These are phyloP conservation scores for Loxodes magnus DNA, from an alignment of 73 alveolate species.

Conservation along the genomic window DNA sequence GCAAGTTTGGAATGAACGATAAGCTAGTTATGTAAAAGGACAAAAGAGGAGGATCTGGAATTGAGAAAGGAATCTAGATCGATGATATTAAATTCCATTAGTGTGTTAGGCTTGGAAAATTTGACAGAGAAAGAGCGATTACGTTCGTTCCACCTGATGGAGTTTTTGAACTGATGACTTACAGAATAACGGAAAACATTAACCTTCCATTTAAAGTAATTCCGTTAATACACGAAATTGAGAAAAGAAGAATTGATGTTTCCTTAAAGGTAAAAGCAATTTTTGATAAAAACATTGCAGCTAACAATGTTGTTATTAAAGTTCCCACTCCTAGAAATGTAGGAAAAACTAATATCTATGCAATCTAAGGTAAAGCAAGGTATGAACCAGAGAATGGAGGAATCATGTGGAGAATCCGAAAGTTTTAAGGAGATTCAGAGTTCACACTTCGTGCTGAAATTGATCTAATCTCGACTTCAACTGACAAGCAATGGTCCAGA, in stretches of 20 bases:
- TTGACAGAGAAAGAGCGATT: constrained; percentile 90
- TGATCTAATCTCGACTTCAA: constrained; percentile 26
- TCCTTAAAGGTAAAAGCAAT: constrained; percentile 81
- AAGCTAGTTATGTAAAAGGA: constrained; percentile 65
- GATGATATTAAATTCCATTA: constrained; percentile 82
- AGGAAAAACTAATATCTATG: constrained; percentile 61
- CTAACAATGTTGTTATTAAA: constrained; percentile 75
- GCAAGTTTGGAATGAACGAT: constrained; percentile 97
- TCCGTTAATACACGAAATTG: constrained; percentile 75
- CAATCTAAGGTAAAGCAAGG: constrained; percentile 90
- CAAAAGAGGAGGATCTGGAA: constrained; percentile 33
- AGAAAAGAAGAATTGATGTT: constrained; percentile 58
- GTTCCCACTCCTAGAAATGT: constrained; percentile 92
- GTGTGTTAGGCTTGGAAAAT: constrained; percentile 85
- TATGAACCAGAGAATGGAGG: constrained; percentile 87
- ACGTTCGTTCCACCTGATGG: constrained; percentile 97
- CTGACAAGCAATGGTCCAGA: constrained; percentile 70
- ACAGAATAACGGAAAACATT: constrained; percentile 87
- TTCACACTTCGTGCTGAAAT: constrained; percentile 6
- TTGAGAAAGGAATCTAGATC: constrained; percentile 72
- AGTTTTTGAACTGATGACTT: constrained; percentile 66
- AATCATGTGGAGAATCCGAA: constrained; percentile 71
- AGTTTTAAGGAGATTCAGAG: constrained; percentile 15
- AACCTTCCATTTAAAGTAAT: constrained; percentile 84
- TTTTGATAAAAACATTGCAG: constrained; percentile 76